Base-by-base conservation (phyloP, 208 protist genomes). In the Leptomonas pyrrhocoris region DNA sequence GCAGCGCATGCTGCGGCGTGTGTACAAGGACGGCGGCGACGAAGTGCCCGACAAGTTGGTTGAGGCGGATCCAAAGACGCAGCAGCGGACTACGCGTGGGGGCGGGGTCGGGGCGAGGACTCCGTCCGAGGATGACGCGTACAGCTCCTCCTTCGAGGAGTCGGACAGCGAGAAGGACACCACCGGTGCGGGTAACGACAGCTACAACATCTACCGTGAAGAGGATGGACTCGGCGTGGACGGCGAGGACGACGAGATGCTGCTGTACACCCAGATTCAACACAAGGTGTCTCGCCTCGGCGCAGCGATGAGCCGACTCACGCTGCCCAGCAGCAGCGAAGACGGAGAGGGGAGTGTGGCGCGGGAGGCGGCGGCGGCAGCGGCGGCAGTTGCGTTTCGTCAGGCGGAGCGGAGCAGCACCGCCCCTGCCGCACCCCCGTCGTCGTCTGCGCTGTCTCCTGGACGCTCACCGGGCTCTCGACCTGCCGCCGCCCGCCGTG, bases 231-330 rank as follows among this genome's bases (percentile, higher is more conserved):
- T 12, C 21, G 48, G 21, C 2, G 49, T 25, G 25, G 55, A 64
- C 1, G 68, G 67, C 18, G 84, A 90, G 48, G 55, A 68, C 13
- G 76, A 80, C 30, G 86, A 91, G 60, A 63, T 89, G 59, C 70
- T 94, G 30, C 40, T 94, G 16, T 78, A 87, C 65, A 83, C 77
- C 11, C 85, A 80, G 1, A 34, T 94, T 23, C 74, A 86, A 68
- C 76, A 80, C 27, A 49, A 76, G 51, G 43, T 94, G n/a, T 72
- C 70, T 3, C 28, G 38, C 18, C 85, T 94, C 66, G 83, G 81
- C 40, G 73, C 68, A 15, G 85, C 89, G 15, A 62, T 94, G 59
- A 66, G 54, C 3, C 66, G 45, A 15, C 74, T 94, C 11, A 59
- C 68, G 46, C 49, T 62, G 18, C 45, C 56, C 49, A 60, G n/a